These are phyloP conservation scores for Cadophora sp. DNA, from an alignment of 2,329 filamentous ascomycete genomes.

Conservation along the genomic window DNA sequence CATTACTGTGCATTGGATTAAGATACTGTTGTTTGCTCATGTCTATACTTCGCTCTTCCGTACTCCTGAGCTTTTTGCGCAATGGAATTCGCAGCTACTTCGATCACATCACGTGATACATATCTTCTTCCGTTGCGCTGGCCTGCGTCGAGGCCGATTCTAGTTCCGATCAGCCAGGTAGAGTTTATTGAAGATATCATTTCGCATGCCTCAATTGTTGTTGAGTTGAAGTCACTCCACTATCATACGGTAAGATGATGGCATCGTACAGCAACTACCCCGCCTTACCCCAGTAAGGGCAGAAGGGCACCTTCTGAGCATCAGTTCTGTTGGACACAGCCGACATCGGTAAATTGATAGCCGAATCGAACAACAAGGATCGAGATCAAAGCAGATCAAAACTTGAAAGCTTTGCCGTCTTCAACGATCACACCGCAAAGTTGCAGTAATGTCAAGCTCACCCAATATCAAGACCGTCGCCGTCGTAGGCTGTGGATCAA, in stretches of 20 bases:
- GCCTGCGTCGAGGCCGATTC: not conserved
- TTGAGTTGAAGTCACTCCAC: not conserved
- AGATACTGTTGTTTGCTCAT: too few relatives aligned
- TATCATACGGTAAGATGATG: not conserved
- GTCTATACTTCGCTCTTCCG: too few relatives aligned
- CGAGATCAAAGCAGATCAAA: not conserved
- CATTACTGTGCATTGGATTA: too few relatives aligned
- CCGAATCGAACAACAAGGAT: not conserved
- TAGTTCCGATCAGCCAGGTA: not conserved
- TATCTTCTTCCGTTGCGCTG: not conserved
- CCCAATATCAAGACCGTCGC: not conserved
- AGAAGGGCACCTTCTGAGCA: not conserved
- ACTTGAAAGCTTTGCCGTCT: not conserved
- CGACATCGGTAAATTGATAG: not conserved
- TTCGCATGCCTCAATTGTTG: too few relatives aligned
- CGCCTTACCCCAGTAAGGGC: not conserved
- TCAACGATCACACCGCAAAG: not conserved
- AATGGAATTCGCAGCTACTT: too few relatives aligned
- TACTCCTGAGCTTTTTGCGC: too few relatives aligned
- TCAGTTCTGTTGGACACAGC: not conserved
- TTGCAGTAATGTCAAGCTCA: not conserved
- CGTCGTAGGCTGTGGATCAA: conserved; percentile 3
- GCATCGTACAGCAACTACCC: not conserved
- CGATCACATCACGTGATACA: not conserved
- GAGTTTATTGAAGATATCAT: not conserved